Evolutionary conservation across 2,329 filamentous ascomycete species (phyloP).

Genomic region (Trichophyton schoenleinii): DNA sequence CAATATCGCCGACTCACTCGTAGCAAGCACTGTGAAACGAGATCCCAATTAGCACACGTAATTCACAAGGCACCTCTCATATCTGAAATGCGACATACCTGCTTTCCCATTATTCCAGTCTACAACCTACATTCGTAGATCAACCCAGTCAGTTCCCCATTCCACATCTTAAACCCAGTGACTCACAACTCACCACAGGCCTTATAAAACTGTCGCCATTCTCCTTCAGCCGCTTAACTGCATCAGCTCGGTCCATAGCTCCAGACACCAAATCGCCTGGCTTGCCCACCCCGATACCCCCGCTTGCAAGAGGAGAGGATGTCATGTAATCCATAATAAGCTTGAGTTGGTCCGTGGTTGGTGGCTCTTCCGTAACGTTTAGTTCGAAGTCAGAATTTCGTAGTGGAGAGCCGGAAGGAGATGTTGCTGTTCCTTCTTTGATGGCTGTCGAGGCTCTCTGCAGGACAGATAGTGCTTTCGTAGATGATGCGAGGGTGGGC

Average conservation of each 20-base stretch:
- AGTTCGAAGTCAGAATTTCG: conserved; percentile 64
- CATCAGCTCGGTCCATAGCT: conserved; percentile 62
- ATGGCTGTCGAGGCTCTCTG: conserved; percentile 67
- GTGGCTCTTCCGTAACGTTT: conserved; percentile 65
- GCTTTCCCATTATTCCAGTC: conserved; percentile 91
- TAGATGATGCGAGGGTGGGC: conserved; percentile 58
- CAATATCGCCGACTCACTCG: conserved; percentile 78
- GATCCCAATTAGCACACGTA: neutral
- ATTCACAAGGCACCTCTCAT: neutral
- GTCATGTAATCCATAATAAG: conserved; percentile 78
- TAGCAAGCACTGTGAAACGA: conserved; percentile 46
- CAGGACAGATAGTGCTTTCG: conserved; percentile 60
- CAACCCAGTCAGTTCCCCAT: conserved; percentile 6
- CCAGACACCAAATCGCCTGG: conserved; percentile 58
- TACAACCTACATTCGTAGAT: conserved; percentile 41
- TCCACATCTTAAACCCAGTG: neutral
- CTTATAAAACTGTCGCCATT: conserved; percentile 54
- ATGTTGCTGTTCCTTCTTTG: conserved; percentile 55
- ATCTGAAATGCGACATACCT: conserved; percentile 30
- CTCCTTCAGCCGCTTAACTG: conserved; percentile 64
- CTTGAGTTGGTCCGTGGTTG: conserved; percentile 69
- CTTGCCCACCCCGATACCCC: conserved; percentile 56
- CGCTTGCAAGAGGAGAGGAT: conserved; percentile 35
- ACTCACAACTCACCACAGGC: conserved; percentile 54
- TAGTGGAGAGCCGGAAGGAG: conserved; percentile 47